A percentile compares a stretch with the other conserved stretches of the same genome.
These are phyloP conservation scores for Leishmania amazonensis DNA, from an alignment of 208 protist species.

Conservation along the genomic window DNA sequence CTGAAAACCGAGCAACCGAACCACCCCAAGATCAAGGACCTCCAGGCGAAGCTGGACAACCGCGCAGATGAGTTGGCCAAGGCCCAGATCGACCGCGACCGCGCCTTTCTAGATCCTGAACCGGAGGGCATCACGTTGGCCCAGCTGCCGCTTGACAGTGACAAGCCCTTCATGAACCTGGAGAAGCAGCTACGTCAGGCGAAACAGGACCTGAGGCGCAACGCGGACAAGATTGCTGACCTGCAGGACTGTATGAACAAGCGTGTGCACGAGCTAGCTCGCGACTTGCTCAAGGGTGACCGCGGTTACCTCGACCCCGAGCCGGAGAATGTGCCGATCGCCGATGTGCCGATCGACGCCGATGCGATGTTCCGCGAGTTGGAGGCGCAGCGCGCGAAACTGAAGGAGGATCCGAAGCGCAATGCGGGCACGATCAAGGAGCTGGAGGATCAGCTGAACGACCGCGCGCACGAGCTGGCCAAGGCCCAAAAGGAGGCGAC, in stretches of 20 bases:
- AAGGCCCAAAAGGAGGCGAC: constrained; percentile 55
- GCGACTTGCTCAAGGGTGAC: constrained; percentile 56
- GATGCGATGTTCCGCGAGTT: constrained; percentile 58
- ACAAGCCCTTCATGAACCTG: constrained; percentile 61
- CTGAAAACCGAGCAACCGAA: constrained; percentile 67
- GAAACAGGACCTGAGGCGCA: constrained; percentile 51
- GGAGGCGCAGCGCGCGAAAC: constrained; percentile 65
- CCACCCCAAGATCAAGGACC: constrained; percentile 45
- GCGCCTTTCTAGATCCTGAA: constrained; percentile 61
- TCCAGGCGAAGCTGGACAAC: constrained; percentile 54
- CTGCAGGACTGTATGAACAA: constrained; percentile 65
- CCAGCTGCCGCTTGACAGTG: constrained; percentile 62
- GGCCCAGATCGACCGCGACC: constrained; percentile 57
- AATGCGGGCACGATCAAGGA: constrained; percentile 48
- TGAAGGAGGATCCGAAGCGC: constrained; percentile 65
- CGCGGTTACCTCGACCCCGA: constrained; percentile 76
- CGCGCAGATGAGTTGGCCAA: constrained; percentile 53
- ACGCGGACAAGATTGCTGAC: constrained; percentile 49
- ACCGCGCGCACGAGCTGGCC: constrained; percentile 71
- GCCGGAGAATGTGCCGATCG: constrained; percentile 73
- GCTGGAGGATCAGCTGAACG: constrained; percentile 75
- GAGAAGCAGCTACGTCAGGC: constrained; percentile 67
- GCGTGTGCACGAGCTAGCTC: constrained; percentile 65
- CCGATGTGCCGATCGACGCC: constrained; percentile 51
- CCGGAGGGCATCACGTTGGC: constrained; percentile 71